Conservation (phyloP, 1,139 yeast genomes). For the Zygoascus hellenicus region DNA sequence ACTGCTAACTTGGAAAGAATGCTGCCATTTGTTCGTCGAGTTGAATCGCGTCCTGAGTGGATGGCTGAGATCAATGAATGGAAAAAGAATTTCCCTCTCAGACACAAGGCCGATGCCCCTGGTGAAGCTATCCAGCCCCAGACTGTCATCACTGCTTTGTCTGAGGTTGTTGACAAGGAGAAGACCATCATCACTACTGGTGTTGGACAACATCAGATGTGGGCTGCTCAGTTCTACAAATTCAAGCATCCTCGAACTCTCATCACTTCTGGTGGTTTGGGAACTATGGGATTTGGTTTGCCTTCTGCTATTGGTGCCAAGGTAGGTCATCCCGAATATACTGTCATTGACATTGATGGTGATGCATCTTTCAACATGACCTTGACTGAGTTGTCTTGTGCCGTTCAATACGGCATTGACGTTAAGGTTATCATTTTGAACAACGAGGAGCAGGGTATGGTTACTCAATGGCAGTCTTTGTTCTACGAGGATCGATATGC, state of each 20-base stretch:
- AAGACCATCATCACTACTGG: conserved; percentile 91
- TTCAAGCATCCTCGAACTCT: conserved; percentile 89
- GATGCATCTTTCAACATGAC: conserved; percentile 99
- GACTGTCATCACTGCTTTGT: conserved; percentile 74
- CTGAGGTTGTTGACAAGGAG: conserved; percentile 63
- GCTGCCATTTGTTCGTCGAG: conserved; percentile 61
- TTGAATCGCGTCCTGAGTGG: conserved; percentile 71
- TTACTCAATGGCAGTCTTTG: conserved; percentile 97
- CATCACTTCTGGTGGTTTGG: conserved; percentile 96
- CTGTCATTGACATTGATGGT: conserved; percentile 95
- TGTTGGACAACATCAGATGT: conserved; percentile 99
- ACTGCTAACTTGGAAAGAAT: conserved; percentile 66
- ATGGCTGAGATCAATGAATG: conserved; percentile 63
- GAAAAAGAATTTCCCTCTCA: conserved; percentile 83
- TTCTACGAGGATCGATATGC: conserved; percentile 95
- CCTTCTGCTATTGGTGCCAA: conserved; percentile 99
- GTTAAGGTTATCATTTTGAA: conserved; percentile 83
- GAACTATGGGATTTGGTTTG: conserved; percentile 97
- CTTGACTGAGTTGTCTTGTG: conserved; percentile 83
- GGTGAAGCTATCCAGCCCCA: conserved; percentile 88
- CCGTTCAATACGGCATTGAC: conserved; percentile 89
- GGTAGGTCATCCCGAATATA: conserved; percentile 88
- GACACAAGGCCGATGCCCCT: conserved; percentile 55
- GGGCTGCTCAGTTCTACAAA: conserved; percentile 98
- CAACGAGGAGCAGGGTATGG: conserved; percentile 99